Conservation (phyloP, 768 basidiomycete genomes). For the Infundibulicybe gibba region DNA sequence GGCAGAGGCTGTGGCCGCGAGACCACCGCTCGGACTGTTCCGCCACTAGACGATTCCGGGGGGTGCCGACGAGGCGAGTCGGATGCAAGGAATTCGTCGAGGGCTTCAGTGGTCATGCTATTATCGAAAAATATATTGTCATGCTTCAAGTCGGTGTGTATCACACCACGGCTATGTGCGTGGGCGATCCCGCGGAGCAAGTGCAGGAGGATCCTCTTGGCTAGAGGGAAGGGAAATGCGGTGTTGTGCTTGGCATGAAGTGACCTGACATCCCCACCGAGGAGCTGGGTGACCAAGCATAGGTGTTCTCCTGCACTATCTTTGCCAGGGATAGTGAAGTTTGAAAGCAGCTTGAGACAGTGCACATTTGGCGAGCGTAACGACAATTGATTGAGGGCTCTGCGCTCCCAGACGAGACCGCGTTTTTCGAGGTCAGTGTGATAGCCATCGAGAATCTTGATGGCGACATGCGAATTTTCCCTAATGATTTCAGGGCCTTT, state of each 20-base stretch:
- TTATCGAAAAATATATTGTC: conserved; percentile 23
- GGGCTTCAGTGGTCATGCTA: background rate
- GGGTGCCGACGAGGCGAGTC: conserved; percentile 16
- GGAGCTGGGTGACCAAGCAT: conserved; percentile 20
- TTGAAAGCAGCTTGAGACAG: conserved; percentile 14
- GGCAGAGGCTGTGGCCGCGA: conserved; percentile 21
- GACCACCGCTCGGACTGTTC: conserved; percentile 16
- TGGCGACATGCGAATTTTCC: conserved; percentile 21
- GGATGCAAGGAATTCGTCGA: conserved; percentile 10
- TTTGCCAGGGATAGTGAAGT: conserved; percentile 19
- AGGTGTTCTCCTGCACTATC: conserved; percentile 19
- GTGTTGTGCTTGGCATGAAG: conserved; percentile 2
- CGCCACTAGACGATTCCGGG: conserved; percentile 14
- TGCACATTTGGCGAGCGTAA: conserved; percentile 5
- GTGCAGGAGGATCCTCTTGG: conserved; percentile 22
- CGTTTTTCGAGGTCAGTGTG: conserved; percentile 13
- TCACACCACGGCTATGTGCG: conserved; percentile 14
- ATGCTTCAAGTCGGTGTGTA: conserved; percentile 25
- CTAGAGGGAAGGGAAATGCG: conserved; percentile 16
- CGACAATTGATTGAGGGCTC: conserved; percentile 12
- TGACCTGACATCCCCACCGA: conserved; percentile 19
- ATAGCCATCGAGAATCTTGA: conserved; percentile 25
- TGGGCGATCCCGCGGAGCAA: conserved; percentile 17
- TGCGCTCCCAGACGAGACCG: conserved; percentile 16
- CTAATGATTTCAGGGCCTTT: conserved; percentile 2